Conservation (phyloP, 345 rosid genomes). For the Citrus reticulata region DNA sequence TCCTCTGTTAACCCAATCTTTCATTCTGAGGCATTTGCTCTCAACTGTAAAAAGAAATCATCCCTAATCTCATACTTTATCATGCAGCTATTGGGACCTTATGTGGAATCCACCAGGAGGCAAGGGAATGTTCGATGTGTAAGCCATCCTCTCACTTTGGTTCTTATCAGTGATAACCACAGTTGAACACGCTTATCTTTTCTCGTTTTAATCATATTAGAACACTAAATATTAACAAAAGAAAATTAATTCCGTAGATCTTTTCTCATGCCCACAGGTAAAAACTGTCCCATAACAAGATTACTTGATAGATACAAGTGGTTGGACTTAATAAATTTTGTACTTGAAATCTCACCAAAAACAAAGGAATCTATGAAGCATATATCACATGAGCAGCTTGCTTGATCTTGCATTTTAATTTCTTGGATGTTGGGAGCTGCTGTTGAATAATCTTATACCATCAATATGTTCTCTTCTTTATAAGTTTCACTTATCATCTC, state of each 20-base stretch:
- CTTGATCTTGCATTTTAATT: neutral
- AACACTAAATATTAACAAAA: neutral
- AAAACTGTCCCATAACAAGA: neutral
- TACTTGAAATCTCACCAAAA: neutral
- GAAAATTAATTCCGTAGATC: neutral
- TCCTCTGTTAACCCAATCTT: neutral
- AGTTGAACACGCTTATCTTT: neutral
- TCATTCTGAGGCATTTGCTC: neutral
- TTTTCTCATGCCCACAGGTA: neutral
- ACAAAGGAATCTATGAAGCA: neutral
- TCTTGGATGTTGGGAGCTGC: neutral
- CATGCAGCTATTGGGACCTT: conserved; percentile 79
- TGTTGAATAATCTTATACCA: neutral
- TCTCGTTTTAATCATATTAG: neutral
- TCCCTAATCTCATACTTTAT: conserved; percentile 3
- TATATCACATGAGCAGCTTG: neutral
- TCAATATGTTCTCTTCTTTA: neutral
- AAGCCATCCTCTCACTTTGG: conserved; percentile 27
- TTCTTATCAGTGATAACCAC: neutral
- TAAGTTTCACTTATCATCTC: neutral
- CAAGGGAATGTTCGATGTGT: conserved; percentile 86
- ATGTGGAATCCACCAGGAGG: conserved; percentile 74
- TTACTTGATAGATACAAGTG: neutral
- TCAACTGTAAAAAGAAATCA: neutral
- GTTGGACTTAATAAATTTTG: neutral